These are phyloP conservation scores for Isatis lusitanica DNA, from an alignment of 441 rosid species.

Conservation along the genomic window DNA sequence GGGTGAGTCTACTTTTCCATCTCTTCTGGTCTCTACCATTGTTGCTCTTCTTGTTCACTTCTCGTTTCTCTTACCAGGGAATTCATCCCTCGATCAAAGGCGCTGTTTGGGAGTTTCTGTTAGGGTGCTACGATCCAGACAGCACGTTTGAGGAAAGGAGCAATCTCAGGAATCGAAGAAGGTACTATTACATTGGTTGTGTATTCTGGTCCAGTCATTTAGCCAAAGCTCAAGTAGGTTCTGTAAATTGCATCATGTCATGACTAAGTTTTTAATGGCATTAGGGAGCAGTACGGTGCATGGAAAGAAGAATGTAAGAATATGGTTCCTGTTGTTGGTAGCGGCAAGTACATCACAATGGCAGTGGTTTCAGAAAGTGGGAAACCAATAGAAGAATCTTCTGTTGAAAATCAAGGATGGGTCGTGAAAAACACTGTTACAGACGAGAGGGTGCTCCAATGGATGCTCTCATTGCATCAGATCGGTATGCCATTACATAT, in stretches of 20 bases:
- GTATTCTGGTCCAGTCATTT: too few species aligned
- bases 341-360: slow-evolving; percentile 57
- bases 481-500: slow-evolving; percentile 50
- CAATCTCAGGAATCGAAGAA: slow-evolving; percentile 61
- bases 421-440: slow-evolving; percentile 37
- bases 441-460: slow-evolving; percentile 61
- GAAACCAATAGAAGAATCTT: slow-evolving; percentile 45
- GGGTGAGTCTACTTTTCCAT: slow-evolving; percentile 47
- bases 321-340: slow-evolving; percentile 77
- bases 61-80: slow-evolving; percentile 53
- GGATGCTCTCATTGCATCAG: slow-evolving; percentile 81
- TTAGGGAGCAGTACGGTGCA: slow-evolving; percentile 67
- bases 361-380: slow-evolving; percentile 68
- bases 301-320: slow-evolving; percentile 80
- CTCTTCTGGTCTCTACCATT: neutral
- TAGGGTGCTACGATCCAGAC: slow-evolving; percentile 92
- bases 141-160: slow-evolving; percentile 73
- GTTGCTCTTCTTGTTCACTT: slow-evolving; percentile 1
- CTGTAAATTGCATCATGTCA: neutral
- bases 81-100: slow-evolving; percentile 92
- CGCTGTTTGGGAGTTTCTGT: slow-evolving; percentile 85
- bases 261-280: slow-evolving; percentile 25
- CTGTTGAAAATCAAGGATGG: slow-evolving; percentile 39
- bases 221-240: neutral
- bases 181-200: slow-evolving; percentile 42